phyloP scores from a whole-genome alignment of 1,284 basidiomycete genomes.

The Heterobasidion annosum region DNA sequence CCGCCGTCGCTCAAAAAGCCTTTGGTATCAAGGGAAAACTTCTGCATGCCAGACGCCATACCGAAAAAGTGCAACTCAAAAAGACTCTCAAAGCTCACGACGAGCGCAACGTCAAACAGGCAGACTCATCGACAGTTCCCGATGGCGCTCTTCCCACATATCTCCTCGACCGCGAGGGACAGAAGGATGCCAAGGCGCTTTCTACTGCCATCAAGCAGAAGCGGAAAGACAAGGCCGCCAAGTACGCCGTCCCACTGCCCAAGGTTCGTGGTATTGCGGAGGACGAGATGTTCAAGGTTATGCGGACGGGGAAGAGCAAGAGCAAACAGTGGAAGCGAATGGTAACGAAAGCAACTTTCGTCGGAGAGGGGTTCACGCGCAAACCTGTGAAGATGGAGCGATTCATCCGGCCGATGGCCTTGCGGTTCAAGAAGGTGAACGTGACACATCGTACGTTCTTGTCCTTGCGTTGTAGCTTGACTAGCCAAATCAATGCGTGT shows the following conservation, averaged over 20 bases:
- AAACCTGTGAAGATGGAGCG: conserved; percentile 99
- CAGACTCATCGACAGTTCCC: conserved; percentile 73
- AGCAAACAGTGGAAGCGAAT: conserved; percentile 98
- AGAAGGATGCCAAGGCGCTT: conserved; percentile 96
- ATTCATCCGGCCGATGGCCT: conserved; percentile 95
- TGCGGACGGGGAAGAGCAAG: conserved; percentile 97
- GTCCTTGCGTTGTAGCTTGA: conserved; percentile 1
- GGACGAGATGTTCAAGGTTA: conserved; percentile 99
- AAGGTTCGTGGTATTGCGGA: conserved; percentile 98
- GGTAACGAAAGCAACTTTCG: conserved; percentile 99
- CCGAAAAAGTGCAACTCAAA: conserved; percentile 98
- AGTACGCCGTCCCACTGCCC: conserved; percentile 93
- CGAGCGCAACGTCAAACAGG: conserved; percentile 95
- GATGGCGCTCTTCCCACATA: conserved; percentile 92
- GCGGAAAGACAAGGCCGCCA: conserved; percentile 98
- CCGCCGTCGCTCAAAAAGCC: conserved; percentile 85
- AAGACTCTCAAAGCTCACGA: conserved; percentile 99
- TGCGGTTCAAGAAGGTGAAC: conserved; percentile 97
- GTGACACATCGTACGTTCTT: conserved; percentile 87
- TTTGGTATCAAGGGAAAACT: conserved; percentile 98
- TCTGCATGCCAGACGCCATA: conserved; percentile 90
- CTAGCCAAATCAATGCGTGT: conserved; percentile 4
- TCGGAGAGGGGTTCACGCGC: conserved; percentile 95
- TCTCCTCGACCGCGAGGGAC: conserved; percentile 92
- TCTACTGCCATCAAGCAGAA: conserved; percentile 98